Evolutionary conservation across 2,329 filamentous ascomycete species (phyloP).

Genomic region (Diplocarpon rosae): DNA sequence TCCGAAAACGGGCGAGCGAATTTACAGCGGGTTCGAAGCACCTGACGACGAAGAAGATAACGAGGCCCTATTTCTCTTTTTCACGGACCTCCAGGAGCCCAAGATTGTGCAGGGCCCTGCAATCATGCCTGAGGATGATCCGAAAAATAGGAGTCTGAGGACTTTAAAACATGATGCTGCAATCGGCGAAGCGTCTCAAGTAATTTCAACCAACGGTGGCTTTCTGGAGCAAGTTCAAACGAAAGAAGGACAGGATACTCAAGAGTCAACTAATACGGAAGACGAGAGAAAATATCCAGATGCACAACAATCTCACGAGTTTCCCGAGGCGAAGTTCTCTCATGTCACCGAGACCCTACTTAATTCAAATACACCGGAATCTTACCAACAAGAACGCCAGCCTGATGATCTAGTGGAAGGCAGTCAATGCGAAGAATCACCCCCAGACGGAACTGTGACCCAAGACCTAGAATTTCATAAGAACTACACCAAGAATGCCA

Average conservation of each 20-base stretch:
- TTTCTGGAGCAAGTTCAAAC: not conserved
- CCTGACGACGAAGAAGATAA: slow-evolving; percentile 53
- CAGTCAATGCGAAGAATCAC: too few relatives aligned
- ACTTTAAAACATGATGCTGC: slow-evolving; percentile 12
- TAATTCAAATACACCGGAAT: slow-evolving; percentile 14
- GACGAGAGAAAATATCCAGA: not conserved
- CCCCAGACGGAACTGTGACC: not conserved
- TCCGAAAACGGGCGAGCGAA: slow-evolving; percentile 54
- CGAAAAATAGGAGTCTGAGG: slow-evolving; percentile 1
- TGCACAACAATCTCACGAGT: not conserved
- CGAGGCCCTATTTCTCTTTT: slow-evolving; percentile 48
- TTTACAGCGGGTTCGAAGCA: slow-evolving; percentile 71
- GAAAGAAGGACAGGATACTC: slow-evolving; percentile 8
- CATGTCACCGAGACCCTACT: slow-evolving; percentile 23
- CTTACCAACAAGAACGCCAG: slow-evolving; percentile 1
- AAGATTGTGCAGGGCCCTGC: slow-evolving; percentile 43
- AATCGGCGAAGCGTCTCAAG: not conserved
- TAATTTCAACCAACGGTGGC: not conserved
- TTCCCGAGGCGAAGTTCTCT: slow-evolving; percentile 17
- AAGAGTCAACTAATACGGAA: slow-evolving; percentile 13
- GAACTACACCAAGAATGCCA: not conserved
- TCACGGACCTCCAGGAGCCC: slow-evolving; percentile 55
- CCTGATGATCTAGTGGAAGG: not conserved
- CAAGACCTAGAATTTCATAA: not conserved
- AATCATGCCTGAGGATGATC: not conserved